Conservation (phyloP, 2,329 filamentous ascomycete species). For the Clonostachys rhizophaga region DNA sequence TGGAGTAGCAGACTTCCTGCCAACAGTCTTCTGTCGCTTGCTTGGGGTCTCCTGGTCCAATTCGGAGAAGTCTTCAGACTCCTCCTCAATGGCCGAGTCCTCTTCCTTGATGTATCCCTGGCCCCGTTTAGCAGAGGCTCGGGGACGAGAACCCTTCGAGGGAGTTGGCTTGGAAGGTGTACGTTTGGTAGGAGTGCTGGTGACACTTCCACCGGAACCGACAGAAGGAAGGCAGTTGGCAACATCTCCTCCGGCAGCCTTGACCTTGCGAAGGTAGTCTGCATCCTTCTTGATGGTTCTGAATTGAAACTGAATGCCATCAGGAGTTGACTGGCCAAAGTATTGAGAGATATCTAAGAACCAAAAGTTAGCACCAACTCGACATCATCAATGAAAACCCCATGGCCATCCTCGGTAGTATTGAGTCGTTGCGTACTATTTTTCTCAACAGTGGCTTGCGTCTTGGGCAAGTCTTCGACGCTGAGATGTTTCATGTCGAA, state of each 20-base stretch:
- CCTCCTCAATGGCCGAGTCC: background rate
- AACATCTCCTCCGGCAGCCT: slow-evolving; percentile 39
- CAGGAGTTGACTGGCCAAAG: slow-evolving; percentile 53
- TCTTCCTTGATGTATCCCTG: background rate
- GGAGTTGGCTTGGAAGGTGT: slow-evolving; percentile 7
- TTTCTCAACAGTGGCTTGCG: slow-evolving; percentile 29
- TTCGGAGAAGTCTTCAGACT: slow-evolving; percentile 1
- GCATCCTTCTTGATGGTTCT: slow-evolving; percentile 49
- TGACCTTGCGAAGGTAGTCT: slow-evolving; percentile 37
- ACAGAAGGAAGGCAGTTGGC: slow-evolving; percentile 26
- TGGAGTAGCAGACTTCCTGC: no score
- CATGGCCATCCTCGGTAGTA: background rate
- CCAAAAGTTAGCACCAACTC: background rate
- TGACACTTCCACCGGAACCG: slow-evolving; percentile 13
- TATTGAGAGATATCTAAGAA: slow-evolving; percentile 50
- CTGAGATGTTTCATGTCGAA: slow-evolving; percentile 37
- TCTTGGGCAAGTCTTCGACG: slow-evolving; percentile 25
- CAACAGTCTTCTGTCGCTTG: background rate
- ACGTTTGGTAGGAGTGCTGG: slow-evolving; percentile 4
- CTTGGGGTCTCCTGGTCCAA: background rate
- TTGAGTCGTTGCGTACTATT: slow-evolving; percentile 26
- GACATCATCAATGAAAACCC: background rate
- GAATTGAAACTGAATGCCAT: slow-evolving; percentile 58
- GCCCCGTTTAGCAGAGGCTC: slow-evolving; percentile 3
- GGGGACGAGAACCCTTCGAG: background rate